phyloP scores from a whole-genome alignment of 2,329 filamentous ascomycete genomes.

The Aphanoascus verrucosus region DNA sequence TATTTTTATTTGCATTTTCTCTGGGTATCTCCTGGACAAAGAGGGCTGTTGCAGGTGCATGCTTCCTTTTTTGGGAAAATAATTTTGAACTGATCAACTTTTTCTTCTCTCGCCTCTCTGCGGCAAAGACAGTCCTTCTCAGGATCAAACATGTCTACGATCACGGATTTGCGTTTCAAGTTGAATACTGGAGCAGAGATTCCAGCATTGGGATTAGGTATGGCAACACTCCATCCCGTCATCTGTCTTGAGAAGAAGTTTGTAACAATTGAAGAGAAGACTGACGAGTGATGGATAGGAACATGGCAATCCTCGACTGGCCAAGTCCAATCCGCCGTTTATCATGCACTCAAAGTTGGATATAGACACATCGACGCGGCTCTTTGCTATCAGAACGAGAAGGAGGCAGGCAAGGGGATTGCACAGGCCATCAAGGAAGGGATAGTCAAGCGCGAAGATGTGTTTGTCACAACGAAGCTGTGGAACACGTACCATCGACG shows the following conservation, averaged over 20 bases:
- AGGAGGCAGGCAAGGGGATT: slow-evolving; percentile 69
- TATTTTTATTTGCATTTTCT: neutral
- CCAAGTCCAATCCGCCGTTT: slow-evolving; percentile 49
- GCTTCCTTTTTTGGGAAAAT: neutral
- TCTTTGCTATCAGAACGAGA: slow-evolving; percentile 48
- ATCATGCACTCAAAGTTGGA: slow-evolving; percentile 23
- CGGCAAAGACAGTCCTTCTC: neutral
- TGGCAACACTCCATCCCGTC: slow-evolving; percentile 15
- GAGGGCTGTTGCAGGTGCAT: neutral
- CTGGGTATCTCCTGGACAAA: too few relatives aligned
- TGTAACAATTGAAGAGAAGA: neutral
- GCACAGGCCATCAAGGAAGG: slow-evolving; percentile 60
- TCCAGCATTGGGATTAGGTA: slow-evolving; percentile 54
- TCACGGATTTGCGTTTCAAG: slow-evolving; percentile 44
- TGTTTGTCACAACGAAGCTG: slow-evolving; percentile 77
- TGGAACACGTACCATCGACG: slow-evolving; percentile 70
- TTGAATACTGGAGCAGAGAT: slow-evolving; percentile 56
- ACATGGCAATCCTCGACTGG: slow-evolving; percentile 55
- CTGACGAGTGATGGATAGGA: slow-evolving; percentile 27
- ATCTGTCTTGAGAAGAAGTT: neutral
- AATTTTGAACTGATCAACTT: neutral
- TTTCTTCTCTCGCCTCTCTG: neutral
- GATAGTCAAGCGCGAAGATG: slow-evolving; percentile 60
- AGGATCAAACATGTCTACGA: slow-evolving; percentile 39
- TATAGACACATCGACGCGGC: slow-evolving; percentile 28